These are phyloP conservation scores for Exophiala viscosa DNA, from an alignment of 2,329 filamentous ascomycete genomes.

Conservation along the genomic window DNA sequence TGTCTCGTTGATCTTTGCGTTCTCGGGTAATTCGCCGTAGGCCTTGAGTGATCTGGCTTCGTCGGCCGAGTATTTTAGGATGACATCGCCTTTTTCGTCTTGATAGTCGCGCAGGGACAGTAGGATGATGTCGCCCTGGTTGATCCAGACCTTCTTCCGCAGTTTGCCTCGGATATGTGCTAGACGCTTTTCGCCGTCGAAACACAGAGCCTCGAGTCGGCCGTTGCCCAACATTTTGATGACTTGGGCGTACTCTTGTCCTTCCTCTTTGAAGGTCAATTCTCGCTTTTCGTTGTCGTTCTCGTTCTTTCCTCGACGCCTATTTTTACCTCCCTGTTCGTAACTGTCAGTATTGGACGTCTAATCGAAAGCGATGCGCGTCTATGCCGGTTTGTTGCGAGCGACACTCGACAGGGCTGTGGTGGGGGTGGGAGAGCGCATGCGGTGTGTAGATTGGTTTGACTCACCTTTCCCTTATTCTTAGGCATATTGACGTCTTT, in stretches of 20 bases:
- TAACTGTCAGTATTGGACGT: not conserved
- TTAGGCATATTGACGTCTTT: constrained; percentile 71
- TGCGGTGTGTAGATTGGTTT: constrained; percentile 28
- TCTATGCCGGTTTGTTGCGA: not conserved
- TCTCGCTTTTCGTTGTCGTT: constrained; percentile 99
- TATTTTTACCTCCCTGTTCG: constrained; percentile 89
- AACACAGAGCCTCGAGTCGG: constrained; percentile 87
- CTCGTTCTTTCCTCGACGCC: constrained; percentile 97
- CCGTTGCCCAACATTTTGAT: constrained; percentile 96
- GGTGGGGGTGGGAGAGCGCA: constrained; percentile 2
- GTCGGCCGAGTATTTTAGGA: constrained; percentile 93
- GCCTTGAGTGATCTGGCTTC: constrained; percentile 93
- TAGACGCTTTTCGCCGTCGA: constrained; percentile 84
- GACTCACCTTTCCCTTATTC: constrained; percentile 96
- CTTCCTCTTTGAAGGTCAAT: constrained; percentile 97
- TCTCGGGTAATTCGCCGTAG: constrained; percentile 95
- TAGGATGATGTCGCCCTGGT: constrained; percentile 92
- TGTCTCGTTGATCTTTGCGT: constrained; percentile 99
- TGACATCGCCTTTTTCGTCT: constrained; percentile 88
- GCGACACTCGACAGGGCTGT: not conserved
- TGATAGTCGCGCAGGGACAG: constrained; percentile 87
- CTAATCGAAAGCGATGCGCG: not conserved
- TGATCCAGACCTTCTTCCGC: constrained; percentile 99
- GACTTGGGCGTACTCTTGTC: constrained; percentile 86
- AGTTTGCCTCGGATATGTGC: constrained; percentile 92